Evolutionary conservation across 805 yeast species (phyloP).

Genomic region (Saccharomycodes ludwigii): DNA sequence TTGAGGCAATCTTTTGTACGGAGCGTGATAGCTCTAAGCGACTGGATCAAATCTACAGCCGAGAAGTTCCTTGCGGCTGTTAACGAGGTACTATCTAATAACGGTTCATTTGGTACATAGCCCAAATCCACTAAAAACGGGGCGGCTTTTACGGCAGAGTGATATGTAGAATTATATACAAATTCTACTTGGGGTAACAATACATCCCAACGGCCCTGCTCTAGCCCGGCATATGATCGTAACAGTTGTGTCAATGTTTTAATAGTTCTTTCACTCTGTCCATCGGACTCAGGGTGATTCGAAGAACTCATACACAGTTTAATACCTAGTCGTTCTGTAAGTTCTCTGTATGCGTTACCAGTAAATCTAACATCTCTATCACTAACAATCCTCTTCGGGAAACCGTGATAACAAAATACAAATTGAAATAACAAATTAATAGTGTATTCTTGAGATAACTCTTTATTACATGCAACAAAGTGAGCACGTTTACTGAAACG

Average conservation of each 20-base stretch:
- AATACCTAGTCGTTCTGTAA: constrained; percentile 5
- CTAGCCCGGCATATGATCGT: not conserved
- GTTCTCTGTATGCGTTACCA: not conserved
- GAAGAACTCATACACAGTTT: constrained; percentile 1
- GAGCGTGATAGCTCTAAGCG: constrained; percentile 1
- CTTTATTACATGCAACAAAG: constrained; percentile 7
- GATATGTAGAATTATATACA: constrained; percentile 5
- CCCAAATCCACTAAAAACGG: constrained; percentile 8
- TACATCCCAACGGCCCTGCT: constrained; percentile 4
- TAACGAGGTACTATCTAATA: not conserved
- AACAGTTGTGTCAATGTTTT: constrained; percentile 1
- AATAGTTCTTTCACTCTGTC: constrained; percentile 5
- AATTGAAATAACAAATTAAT: constrained; percentile 8
- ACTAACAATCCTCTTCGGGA: constrained; percentile 6
- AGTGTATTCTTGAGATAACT: constrained; percentile 7
- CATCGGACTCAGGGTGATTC: constrained; percentile 7
- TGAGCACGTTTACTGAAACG: constrained; percentile 10
- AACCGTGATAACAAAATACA: constrained; percentile 10
- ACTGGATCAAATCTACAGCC: constrained; percentile 1
- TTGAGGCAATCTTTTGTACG: constrained; percentile 2
- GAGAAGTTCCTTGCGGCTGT: not conserved
- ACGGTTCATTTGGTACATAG: constrained; percentile 7
- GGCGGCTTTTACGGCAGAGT: not conserved
- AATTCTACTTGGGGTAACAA: constrained; percentile 5
- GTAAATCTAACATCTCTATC: constrained; percentile 4